A percentile compares a stretch with the other conserved stretches of the same genome.
These are phyloP conservation scores for Penicillium capsulatum DNA, from an alignment of 2,329 filamentous ascomycete species.

Conservation along the genomic window DNA sequence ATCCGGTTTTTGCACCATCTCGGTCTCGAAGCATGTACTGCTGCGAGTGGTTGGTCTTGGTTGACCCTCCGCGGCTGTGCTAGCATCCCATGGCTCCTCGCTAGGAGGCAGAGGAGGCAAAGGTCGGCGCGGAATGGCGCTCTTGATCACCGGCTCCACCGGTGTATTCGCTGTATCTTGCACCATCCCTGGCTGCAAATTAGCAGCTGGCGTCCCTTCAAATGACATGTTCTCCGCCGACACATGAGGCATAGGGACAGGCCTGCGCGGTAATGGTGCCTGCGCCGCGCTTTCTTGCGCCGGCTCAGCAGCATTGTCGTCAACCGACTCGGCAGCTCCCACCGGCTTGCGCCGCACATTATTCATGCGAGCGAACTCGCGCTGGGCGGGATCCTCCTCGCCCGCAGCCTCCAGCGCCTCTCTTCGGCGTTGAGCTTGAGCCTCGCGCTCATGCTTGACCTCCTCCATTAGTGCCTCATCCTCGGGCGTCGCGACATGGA, in stretches of 20 bases:
- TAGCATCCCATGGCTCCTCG: conserved; percentile 19
- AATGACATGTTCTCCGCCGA: conserved; percentile 23
- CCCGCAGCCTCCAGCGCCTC: conserved; percentile 23
- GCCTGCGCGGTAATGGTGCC: conserved; percentile 21
- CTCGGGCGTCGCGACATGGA: conserved; percentile 69
- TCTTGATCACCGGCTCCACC: conserved; percentile 4
- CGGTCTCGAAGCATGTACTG: conserved; percentile 28
- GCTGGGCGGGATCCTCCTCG: conserved; percentile 18
- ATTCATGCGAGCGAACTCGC: conserved; percentile 34
- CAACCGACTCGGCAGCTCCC: conserved; percentile 8
- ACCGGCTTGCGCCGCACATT: conserved; percentile 41
- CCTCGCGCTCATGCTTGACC: conserved; percentile 36
- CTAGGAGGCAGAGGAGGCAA: conserved; percentile 27
- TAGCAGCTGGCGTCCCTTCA: conserved; percentile 14
- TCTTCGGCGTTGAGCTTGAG: conserved; percentile 23
- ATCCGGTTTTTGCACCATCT: conserved; percentile 18
- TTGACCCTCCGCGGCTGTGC: conserved; percentile 5
- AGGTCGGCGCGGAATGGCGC: conserved; percentile 19
- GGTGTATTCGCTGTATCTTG: not conserved
- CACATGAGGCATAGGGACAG: conserved; percentile 14
- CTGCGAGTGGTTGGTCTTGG: conserved; percentile 23
- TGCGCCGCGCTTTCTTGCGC: conserved; percentile 10
- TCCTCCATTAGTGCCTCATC: conserved; percentile 46
- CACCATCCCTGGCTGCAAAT: conserved; percentile 4
- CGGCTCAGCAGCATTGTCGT: conserved; percentile 3